Percentiles rank a stretch among this genome's conserved stretches.
Conservation (phyloP, 805 yeast genomes). For the Lachancea waltii region DNA sequence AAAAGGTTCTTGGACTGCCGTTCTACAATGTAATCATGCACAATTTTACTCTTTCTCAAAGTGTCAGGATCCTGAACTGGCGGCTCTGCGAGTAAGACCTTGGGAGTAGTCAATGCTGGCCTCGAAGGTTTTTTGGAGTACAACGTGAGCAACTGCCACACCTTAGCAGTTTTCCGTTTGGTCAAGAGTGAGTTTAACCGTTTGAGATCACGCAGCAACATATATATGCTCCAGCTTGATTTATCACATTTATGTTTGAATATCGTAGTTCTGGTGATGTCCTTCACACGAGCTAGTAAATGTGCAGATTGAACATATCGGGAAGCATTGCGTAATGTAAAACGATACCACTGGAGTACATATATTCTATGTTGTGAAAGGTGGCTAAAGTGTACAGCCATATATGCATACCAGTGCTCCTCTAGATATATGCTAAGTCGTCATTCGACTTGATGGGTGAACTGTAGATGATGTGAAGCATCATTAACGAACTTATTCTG, state of each 20-base stretch:
- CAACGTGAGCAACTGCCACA: conserved; percentile 11
- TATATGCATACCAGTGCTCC: conserved; percentile 1
- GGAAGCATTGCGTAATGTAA: conserved; percentile 25
- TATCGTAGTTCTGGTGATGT: conserved; percentile 7
- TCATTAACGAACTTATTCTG: not conserved
- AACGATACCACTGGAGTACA: conserved; percentile 28
- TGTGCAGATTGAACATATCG: conserved; percentile 14
- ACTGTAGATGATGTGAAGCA: not conserved
- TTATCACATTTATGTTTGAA: conserved; percentile 18
- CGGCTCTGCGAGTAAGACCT: not conserved
- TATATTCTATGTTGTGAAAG: conserved; percentile 25
- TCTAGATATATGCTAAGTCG: too few species aligned
- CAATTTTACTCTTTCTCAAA: conserved; percentile 12
- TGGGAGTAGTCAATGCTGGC: conserved; percentile 1
- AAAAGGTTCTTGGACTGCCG: conserved; percentile 12
- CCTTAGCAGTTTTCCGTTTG: conserved; percentile 4
- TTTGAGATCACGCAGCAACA: conserved; percentile 13
- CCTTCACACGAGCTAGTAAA: conserved; percentile 12
- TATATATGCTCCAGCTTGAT: conserved; percentile 24
- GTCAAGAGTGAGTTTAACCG: conserved; percentile 13
- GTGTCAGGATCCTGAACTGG: conserved; percentile 8
- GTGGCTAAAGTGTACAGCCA: conserved; percentile 30
- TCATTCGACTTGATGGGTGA: too few species aligned
- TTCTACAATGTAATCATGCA: conserved; percentile 16
- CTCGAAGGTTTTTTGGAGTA: conserved; percentile 8